phyloP scores from a whole-genome alignment of 1,284 basidiomycete species.

The Pascua sp. region DNA sequence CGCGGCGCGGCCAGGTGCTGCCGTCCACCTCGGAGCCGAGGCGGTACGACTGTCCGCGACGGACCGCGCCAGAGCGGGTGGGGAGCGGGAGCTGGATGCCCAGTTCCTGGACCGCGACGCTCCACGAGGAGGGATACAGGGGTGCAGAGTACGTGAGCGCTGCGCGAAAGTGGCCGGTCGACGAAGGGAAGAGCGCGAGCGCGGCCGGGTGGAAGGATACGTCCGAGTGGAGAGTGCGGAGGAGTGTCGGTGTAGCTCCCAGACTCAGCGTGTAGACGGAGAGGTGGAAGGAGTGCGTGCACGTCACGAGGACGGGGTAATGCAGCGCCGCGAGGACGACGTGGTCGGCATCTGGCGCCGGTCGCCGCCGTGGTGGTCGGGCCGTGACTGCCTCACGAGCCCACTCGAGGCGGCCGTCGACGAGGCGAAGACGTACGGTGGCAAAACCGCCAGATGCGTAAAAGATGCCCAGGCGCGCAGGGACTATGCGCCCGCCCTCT shows the following conservation, averaged over 20 bases:
- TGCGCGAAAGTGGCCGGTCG: constrained; percentile 24
- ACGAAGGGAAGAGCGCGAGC: constrained; percentile 34
- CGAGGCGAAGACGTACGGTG: constrained; percentile 26
- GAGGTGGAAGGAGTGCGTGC: constrained; percentile 39
- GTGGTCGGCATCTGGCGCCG: constrained; percentile 25
- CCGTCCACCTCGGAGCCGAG: constrained; percentile 21
- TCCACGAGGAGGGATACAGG: constrained; percentile 48
- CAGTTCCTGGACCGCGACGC: constrained; percentile 46
- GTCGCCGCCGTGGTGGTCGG: background rate
- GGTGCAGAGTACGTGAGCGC: constrained; percentile 46
- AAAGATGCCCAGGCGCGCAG: constrained; percentile 41
- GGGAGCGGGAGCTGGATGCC: constrained; percentile 18
- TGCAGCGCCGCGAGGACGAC: constrained; percentile 40
- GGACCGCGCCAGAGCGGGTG: constrained; percentile 2
- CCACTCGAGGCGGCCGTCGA: constrained; percentile 18
- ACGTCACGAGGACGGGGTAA: constrained; percentile 38
- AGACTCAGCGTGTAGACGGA: constrained; percentile 31
- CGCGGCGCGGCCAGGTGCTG: constrained; percentile 32
- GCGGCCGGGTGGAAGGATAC: constrained; percentile 47
- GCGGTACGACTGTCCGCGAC: constrained; percentile 36
- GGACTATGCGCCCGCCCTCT: constrained; percentile 9
- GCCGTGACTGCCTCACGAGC: constrained; percentile 27
- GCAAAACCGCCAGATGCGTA: constrained; percentile 48
- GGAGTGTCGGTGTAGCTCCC: constrained; percentile 9
- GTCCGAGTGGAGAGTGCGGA: constrained; percentile 43